Base-by-base conservation (phyloP, 179 eudicot genomes). In the Nepenthes alata region DNA sequence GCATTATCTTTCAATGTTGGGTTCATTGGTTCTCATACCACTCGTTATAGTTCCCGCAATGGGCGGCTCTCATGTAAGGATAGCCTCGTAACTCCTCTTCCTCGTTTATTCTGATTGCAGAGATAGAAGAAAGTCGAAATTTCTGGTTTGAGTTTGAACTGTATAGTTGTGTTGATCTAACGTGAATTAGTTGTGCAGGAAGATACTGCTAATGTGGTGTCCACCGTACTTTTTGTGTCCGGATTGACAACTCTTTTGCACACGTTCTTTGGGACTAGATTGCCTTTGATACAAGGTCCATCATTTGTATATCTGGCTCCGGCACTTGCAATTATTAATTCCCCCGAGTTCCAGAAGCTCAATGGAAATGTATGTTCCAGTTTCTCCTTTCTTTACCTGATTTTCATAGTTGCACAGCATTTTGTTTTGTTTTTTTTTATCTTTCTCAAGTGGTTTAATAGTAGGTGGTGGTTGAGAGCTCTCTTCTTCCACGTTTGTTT, bases 211-310 rank as follows among this genome's bases (percentile, higher is more conserved):
- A 81, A 78, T 61, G 95, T 89, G 69, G 87, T 93, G 52, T 93
- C 91, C 25, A 93, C 98, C 2, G 89, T 84, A 79, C 90, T 93
- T 55, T 85, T 93, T 68, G 67, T 93, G 55, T 78, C 95, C 47
- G 98, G 98, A 64, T 76, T 83, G 62, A 93, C 98, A 2, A 93
- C 98, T 5, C 83, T 93, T 41, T 63, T 93, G 72, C 96, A 93
- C 58, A 79, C 85, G 6, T 72, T 78, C 37, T 89, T 89, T 58
- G 98, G 96, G 35, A 85, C 93, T 15, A 83, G 98, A 72, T 74
- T 91, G 80, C 98, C 96, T 44, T 76, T 89, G 59, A 83, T 89
- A 69, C 98, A 89, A 72, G 98, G 98, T 50, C 96, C 96, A 37
- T 93, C 96, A 4, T 93, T 86, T 74, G 95, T 86, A 11, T 87